Evolutionary conservation across 2,329 filamentous ascomycete species (phyloP).

Genomic region (Davidsoniella eucalypti): DNA sequence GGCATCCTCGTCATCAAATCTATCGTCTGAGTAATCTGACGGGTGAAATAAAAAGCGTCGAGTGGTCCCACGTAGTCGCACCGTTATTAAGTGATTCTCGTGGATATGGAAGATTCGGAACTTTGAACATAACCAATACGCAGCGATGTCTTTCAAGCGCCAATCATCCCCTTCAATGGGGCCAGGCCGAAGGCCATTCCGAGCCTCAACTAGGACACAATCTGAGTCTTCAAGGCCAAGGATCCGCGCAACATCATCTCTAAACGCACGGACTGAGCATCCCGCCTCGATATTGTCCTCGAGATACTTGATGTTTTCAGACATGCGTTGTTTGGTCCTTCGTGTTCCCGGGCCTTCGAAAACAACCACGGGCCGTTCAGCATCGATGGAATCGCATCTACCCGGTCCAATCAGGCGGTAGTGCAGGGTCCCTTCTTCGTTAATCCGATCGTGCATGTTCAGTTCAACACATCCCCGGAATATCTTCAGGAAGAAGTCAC

Average conservation of each 20-base stretch:
- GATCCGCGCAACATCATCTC: background rate
- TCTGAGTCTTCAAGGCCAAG: constrained; percentile 9
- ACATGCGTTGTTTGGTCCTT: background rate
- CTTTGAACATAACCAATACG: constrained; percentile 9
- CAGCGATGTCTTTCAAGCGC: constrained; percentile 6
- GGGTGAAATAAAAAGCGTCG: constrained; percentile 9
- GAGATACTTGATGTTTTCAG: background rate
- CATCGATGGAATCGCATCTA: background rate
- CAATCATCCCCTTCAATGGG: constrained; percentile 11
- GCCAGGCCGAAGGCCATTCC: constrained; percentile 9
- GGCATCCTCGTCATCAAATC: constrained; percentile 4
- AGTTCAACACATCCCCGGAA: constrained; percentile 4
- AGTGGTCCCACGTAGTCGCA: constrained; percentile 1
- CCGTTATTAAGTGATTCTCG: background rate
- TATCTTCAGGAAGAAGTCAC: constrained; percentile 6
- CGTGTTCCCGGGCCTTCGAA: background rate
- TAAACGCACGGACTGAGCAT: constrained; percentile 4
- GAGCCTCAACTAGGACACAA: constrained; percentile 6
- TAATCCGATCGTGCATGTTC: constrained; percentile 4
- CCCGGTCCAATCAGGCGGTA: constrained; percentile 7
- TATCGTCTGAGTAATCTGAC: constrained; percentile 6
- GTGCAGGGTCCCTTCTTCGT: constrained; percentile 6
- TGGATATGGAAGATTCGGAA: constrained; percentile 7
- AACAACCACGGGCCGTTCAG: background rate
- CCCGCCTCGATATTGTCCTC: constrained; percentile 1